Conservation (phyloP, 2,329 filamentous ascomycete genomes). For the Penicillium sp. region DNA sequence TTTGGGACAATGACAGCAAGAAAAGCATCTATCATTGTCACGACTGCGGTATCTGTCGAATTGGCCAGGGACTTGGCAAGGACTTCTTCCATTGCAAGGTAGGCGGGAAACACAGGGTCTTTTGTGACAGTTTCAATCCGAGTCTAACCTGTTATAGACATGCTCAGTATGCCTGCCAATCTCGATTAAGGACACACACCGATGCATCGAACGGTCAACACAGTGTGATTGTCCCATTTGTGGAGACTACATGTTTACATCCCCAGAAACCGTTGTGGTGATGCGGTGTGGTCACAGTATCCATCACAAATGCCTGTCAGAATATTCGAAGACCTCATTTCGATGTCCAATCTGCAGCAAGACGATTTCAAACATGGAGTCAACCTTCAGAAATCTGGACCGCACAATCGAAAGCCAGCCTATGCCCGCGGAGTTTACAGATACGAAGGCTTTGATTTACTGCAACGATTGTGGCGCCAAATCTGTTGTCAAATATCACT, state of each 20-base stretch:
- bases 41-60: slow-evolving; percentile 91
- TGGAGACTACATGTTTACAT: slow-evolving; percentile 93
- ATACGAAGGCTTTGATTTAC: slow-evolving; percentile 74
- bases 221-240: slow-evolving; percentile 97
- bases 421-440: slow-evolving; percentile 78
- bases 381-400: slow-evolving; percentile 85
- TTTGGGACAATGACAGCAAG: slow-evolving; percentile 89
- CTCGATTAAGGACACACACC: slow-evolving; percentile 74
- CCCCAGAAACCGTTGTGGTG: slow-evolving; percentile 79
- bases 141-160: slow-evolving; percentile 48
- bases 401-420: slow-evolving; percentile 81
- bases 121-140: not conserved
- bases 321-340: slow-evolving; percentile 85
- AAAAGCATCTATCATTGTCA: slow-evolving; percentile 95
- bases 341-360: slow-evolving; percentile 96
- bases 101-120: slow-evolving; percentile 21
- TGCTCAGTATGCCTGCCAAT: slow-evolving; percentile 95
- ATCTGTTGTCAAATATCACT: slow-evolving; percentile 83
- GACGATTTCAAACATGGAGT: slow-evolving; percentile 95
- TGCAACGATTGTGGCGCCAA: slow-evolving; percentile 95
- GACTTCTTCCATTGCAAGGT: slow-evolving; percentile 99
- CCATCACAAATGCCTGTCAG: slow-evolving; percentile 79
- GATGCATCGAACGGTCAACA: slow-evolving; percentile 88
- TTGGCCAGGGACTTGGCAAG: slow-evolving; percentile 85
- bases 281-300: slow-evolving; percentile 96